These are phyloP conservation scores for Neoarthrinium moseri DNA, from an alignment of 2,329 filamentous ascomycete species.

Conservation along the genomic window DNA sequence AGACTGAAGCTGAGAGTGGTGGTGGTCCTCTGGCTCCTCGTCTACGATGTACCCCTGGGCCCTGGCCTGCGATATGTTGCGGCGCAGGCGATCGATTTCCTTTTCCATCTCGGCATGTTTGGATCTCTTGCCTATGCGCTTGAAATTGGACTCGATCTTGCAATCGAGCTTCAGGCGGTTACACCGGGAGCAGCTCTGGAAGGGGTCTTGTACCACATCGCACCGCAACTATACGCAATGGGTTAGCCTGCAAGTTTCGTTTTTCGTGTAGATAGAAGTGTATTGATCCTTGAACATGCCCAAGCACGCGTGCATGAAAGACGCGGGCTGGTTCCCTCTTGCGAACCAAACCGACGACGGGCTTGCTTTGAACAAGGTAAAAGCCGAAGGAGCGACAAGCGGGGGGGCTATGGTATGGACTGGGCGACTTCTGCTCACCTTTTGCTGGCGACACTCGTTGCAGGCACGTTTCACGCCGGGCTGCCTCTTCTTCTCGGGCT, in stretches of 20 bases:
- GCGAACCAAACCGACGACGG: too few relatives aligned
- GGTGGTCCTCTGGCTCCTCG: slow-evolving; percentile 54
- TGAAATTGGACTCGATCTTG: slow-evolving; percentile 87
- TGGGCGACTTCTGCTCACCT: slow-evolving; percentile 54
- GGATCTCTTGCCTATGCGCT: slow-evolving; percentile 77
- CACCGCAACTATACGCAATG: slow-evolving; percentile 63
- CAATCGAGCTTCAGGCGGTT: slow-evolving; percentile 77
- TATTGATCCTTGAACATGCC: too few relatives aligned
- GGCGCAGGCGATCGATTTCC: slow-evolving; percentile 69
- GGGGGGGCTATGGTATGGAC: too few relatives aligned
- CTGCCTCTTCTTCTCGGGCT: slow-evolving; percentile 61
- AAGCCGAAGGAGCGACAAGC: too few relatives aligned
- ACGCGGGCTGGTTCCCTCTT: too few relatives aligned
- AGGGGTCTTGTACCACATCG: slow-evolving; percentile 80
- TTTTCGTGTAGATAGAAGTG: too few relatives aligned
- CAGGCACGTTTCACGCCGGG: slow-evolving; percentile 76
- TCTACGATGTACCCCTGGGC: slow-evolving; percentile 54
- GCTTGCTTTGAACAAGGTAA: too few relatives aligned
- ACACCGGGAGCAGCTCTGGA: slow-evolving; percentile 74
- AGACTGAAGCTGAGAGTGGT: slow-evolving; percentile 55
- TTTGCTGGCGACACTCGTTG: slow-evolving; percentile 83
- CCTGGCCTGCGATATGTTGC: slow-evolving; percentile 59
- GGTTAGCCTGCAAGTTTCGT: slow-evolving; percentile 15
- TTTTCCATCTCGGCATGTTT: slow-evolving; percentile 86
- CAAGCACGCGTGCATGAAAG: too few relatives aligned